A percentile compares a stretch with the other conserved stretches of the same genome.
These are phyloP conservation scores for Gymnopilus junonius DNA, from an alignment of 768 basidiomycete species.

Conservation along the genomic window DNA sequence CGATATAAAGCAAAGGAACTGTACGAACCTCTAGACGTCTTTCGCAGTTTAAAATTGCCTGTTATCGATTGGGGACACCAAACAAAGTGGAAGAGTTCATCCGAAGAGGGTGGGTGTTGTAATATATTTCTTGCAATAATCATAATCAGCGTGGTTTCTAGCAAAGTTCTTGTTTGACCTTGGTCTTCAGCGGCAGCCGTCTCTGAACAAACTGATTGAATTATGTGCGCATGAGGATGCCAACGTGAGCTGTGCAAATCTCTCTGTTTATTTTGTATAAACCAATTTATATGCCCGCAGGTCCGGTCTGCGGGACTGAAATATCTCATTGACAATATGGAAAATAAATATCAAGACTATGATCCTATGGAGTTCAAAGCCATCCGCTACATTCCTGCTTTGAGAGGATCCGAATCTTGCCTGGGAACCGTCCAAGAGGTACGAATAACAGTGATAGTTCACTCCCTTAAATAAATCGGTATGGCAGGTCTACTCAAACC, in stretches of 20 bases:
- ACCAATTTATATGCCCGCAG: slow-evolving; percentile 15
- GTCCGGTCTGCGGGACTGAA: slow-evolving; percentile 68
- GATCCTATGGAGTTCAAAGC: slow-evolving; percentile 56
- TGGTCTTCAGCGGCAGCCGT: slow-evolving; percentile 71
- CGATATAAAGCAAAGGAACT: slow-evolving; percentile 73
- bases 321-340: slow-evolving; percentile 81
- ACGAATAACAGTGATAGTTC: slow-evolving; percentile 11
- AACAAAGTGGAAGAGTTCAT: slow-evolving; percentile 77
- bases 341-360: slow-evolving; percentile 62
- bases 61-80: slow-evolving; percentile 86
- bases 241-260: slow-evolving; percentile 27
- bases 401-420: slow-evolving; percentile 51
- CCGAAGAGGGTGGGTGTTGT: slow-evolving; percentile 78
- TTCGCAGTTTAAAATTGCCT: slow-evolving; percentile 77
- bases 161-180: slow-evolving; percentile 81
- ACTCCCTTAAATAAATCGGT: neutral
- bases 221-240: slow-evolving; percentile 66
- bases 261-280: neutral
- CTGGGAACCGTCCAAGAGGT: slow-evolving; percentile 73
- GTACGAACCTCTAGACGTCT: slow-evolving; percentile 81
- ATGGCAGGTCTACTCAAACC: slow-evolving; percentile 67
- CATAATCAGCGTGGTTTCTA: slow-evolving; percentile 29
- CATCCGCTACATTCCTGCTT: slow-evolving; percentile 80
- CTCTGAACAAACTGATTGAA: slow-evolving; percentile 64
- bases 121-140: neutral